These are phyloP conservation scores for Mycena kentingensis DNA, from an alignment of 768 basidiomycete genomes.

Conservation along the genomic window DNA sequence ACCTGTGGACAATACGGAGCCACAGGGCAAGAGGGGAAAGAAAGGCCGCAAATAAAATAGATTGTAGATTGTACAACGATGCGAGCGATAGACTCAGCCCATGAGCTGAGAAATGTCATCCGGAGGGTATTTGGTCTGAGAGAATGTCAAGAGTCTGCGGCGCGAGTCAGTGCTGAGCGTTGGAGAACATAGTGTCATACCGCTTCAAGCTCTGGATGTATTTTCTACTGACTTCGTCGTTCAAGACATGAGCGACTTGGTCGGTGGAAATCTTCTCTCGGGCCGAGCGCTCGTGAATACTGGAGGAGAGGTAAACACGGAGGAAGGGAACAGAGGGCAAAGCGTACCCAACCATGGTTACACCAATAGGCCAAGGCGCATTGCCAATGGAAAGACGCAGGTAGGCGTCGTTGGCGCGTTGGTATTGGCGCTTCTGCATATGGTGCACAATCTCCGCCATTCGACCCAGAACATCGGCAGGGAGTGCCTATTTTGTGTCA, in stretches of 20 bases:
- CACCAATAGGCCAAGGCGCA: constrained; percentile 99
- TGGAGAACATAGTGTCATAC: constrained; percentile 42
- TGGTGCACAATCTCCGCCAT: constrained; percentile 94
- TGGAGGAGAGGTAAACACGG: constrained; percentile 27
- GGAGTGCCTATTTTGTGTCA: constrained; percentile 56
- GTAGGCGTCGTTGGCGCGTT: constrained; percentile 95
- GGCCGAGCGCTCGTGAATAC: constrained; percentile 97
- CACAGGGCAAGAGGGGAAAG: constrained; percentile 40
- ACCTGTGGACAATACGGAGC: constrained; percentile 29
- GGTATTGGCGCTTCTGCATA: constrained; percentile 96
- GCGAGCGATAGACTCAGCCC: constrained; percentile 53
- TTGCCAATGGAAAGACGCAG: constrained; percentile 96
- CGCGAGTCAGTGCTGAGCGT: not conserved
- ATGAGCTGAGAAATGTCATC: constrained; percentile 90
- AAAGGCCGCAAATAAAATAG: constrained; percentile 24
- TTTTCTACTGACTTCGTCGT: constrained; percentile 98
- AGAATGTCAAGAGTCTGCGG: constrained; percentile 85
- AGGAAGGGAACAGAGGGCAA: not conserved
- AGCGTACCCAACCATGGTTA: constrained; percentile 97
- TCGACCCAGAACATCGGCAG: constrained; percentile 79
- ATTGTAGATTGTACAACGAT: not conserved
- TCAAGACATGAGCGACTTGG: constrained; percentile 96
- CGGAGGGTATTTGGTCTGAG: constrained; percentile 95
- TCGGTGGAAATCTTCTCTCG: constrained; percentile 97
- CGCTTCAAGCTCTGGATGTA: constrained; percentile 98